These are phyloP conservation scores for Gonapodya sp. DNA, from an alignment of 192 early-diverging fungal genomes.

Conservation along the genomic window DNA sequence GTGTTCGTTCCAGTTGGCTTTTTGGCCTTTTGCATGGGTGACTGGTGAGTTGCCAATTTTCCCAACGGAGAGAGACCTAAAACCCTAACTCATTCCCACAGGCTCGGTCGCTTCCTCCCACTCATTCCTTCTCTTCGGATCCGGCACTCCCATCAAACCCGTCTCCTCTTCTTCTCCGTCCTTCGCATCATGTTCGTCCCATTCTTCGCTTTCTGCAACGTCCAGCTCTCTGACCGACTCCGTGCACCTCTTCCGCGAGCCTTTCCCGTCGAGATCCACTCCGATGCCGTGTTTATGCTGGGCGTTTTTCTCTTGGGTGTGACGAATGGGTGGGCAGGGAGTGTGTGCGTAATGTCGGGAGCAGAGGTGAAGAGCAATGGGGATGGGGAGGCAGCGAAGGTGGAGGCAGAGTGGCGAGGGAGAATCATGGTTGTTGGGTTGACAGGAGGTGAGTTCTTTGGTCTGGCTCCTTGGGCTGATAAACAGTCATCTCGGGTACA, in stretches of 20 bases:
- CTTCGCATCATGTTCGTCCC: conserved; percentile 22
- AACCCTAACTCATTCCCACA: not conserved
- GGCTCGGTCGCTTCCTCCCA: conserved; percentile 10
- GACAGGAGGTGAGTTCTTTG: not conserved
- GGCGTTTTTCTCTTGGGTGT: not conserved
- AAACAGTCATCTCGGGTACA: no score
- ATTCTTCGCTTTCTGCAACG: conserved; percentile 4
- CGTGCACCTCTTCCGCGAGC: not conserved
- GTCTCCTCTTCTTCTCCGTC: conserved; percentile 19
- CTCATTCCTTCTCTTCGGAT: conserved; percentile 24
- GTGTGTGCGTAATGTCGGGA: not conserved
- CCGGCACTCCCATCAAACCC: conserved; percentile 20
- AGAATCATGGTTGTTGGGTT: not conserved
- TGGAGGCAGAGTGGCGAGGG: not conserved
- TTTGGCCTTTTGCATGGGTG: conserved; percentile 59
- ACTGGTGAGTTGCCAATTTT: conserved; percentile 30
- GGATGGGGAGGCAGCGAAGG: not conserved
- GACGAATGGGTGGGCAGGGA: not conserved
- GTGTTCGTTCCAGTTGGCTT: conserved; percentile 65
- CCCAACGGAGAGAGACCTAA: no score
- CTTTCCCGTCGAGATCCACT: not conserved
- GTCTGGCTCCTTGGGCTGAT: not conserved
- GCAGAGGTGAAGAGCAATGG: not conserved
- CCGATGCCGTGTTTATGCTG: not conserved
- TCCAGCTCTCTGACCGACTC: not conserved